Evolutionary conservation across 1,139 yeast genomes (phyloP).

Genomic region (Groenewaldozyma auringiensis): DNA sequence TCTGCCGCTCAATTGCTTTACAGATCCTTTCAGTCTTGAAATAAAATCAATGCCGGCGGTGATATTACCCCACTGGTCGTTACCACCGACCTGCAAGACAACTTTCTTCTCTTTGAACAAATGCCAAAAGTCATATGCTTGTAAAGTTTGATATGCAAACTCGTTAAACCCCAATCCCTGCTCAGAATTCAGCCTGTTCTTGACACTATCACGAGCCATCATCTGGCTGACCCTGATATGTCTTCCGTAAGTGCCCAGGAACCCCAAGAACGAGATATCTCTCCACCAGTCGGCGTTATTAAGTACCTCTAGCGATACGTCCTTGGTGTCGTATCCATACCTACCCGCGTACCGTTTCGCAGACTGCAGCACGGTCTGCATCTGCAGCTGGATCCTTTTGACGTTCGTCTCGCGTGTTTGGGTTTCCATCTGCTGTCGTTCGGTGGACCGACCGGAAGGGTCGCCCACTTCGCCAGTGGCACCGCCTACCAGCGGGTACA

Average conservation of each 20-base stretch:
- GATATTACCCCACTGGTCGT: conserved; percentile 98
- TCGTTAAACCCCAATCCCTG: conserved; percentile 88
- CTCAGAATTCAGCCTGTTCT: conserved; percentile 58
- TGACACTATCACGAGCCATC: conserved; percentile 85
- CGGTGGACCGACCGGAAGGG: conserved; percentile 85
- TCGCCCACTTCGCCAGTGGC: conserved; percentile 97
- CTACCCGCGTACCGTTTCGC: conserved; percentile 57
- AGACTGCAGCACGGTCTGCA: conserved; percentile 49
- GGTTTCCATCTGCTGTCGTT: conserved; percentile 52
- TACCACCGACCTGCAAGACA: conserved; percentile 84
- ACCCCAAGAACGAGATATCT: conserved; percentile 63
- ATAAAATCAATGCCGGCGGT: conserved; percentile 93
- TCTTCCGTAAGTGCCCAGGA: conserved; percentile 68
- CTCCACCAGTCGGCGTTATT: conserved; percentile 88
- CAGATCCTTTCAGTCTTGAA: conserved; percentile 42
- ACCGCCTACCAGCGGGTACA: conserved; percentile 87
- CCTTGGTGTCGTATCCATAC: conserved; percentile 36
- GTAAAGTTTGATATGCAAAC: conserved; percentile 84
- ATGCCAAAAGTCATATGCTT: conserved; percentile 91
- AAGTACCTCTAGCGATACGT: conserved; percentile 39
- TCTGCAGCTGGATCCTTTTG: conserved; percentile 50
- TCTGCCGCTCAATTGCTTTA: conserved; percentile 4
- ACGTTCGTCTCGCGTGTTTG: conserved; percentile 53
- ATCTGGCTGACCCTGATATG: conserved; percentile 77
- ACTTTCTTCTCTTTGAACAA: conserved; percentile 55